A percentile compares a stretch with the other conserved stretches of the same genome.
phyloP scores from a whole-genome alignment of 305 asterid species.

The Solanum chacoense region DNA sequence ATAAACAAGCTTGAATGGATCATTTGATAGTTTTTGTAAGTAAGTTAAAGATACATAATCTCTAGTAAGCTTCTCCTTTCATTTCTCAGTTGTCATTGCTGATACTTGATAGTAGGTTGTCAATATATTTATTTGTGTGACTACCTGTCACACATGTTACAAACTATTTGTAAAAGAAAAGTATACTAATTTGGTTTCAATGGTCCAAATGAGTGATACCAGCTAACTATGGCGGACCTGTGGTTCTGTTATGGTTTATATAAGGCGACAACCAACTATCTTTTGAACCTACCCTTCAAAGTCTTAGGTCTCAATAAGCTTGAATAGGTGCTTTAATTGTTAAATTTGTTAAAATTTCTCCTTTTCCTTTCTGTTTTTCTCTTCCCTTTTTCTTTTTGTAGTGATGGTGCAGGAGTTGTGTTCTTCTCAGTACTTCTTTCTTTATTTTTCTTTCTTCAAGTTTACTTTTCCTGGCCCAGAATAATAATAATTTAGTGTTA shows the following conservation, averaged over 20 bases:
- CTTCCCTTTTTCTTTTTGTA: background rate
- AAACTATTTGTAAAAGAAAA: background rate
- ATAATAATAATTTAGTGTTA: background rate
- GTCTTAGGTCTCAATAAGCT: background rate
- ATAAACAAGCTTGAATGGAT: background rate
- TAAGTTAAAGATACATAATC: background rate
- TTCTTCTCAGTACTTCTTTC: background rate
- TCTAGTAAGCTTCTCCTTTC: background rate
- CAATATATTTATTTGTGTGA: background rate
- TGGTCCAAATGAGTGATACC: background rate
- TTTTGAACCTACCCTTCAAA: background rate
- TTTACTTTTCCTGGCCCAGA: background rate
- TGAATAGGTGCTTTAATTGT: background rate
- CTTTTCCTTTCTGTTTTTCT: background rate
- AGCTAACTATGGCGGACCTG: background rate
- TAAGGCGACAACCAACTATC: background rate
- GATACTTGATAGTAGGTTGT: background rate
- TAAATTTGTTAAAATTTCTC: background rate
- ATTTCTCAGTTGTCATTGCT: background rate
- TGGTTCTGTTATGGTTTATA: background rate
- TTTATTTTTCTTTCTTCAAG: background rate
- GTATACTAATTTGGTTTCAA: background rate
- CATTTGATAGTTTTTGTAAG: background rate
- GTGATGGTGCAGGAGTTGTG: background rate
- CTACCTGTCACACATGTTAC: background rate